Conservation (phyloP, 2,329 filamentous ascomycete species). For the Allantophomopsis cytisporea region DNA sequence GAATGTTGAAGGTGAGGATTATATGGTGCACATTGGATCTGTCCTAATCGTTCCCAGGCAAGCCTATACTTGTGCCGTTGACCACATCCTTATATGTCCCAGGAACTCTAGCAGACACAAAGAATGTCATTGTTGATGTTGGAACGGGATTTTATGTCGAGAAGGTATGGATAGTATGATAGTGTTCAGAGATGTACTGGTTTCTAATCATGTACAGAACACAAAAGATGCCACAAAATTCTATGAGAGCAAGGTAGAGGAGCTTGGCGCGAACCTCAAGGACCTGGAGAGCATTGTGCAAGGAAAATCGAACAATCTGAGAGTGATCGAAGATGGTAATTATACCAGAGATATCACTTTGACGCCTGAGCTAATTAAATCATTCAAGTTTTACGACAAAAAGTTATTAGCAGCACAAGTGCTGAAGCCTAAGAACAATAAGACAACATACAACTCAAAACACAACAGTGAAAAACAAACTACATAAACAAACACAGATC, state of each 20-base stretch:
- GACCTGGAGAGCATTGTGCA: slow-evolving; percentile 57
- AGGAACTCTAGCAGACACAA: slow-evolving; percentile 60
- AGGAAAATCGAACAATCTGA: slow-evolving; percentile 71
- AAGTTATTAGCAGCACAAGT: slow-evolving; percentile 28
- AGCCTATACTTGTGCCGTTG: slow-evolving; percentile 73
- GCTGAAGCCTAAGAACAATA: slow-evolving; percentile 15
- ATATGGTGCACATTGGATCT: slow-evolving; percentile 5
- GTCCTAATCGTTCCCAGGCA: slow-evolving; percentile 18
- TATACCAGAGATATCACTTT: slow-evolving; percentile 2
- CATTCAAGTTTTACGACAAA: slow-evolving; percentile 32
- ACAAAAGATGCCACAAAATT: slow-evolving; percentile 49
- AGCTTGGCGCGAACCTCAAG: slow-evolving; percentile 48
- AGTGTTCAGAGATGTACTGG: too few species aligned
- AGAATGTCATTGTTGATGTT: slow-evolving; percentile 78
- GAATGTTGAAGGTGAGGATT: slow-evolving; percentile 21
- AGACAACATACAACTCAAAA: background rate
- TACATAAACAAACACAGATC: too few species aligned
- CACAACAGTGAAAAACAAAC: too few species aligned
- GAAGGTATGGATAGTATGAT: slow-evolving; percentile 42
- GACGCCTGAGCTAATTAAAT: background rate
- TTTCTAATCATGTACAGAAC: slow-evolving; percentile 20
- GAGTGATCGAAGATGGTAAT: slow-evolving; percentile 78
- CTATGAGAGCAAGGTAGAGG: slow-evolving; percentile 54
- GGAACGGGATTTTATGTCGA: slow-evolving; percentile 92
- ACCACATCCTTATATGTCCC: slow-evolving; percentile 92